Conservation (phyloP, 1,139 yeast species). For the Zygoascus sp. region DNA sequence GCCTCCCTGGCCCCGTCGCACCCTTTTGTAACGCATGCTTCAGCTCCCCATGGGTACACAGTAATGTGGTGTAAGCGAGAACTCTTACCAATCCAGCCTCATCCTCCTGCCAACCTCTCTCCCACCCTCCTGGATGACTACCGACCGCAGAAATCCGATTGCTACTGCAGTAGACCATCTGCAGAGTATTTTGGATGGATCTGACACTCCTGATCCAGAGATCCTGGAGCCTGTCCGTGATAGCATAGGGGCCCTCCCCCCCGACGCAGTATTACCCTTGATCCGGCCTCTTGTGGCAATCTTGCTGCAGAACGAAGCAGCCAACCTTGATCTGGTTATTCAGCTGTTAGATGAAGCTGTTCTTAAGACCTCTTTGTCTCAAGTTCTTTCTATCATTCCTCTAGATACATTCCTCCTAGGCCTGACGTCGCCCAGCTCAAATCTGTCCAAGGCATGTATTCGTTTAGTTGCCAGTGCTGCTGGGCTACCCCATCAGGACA, state of each 20-base stretch:
- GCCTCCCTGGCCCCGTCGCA: no score
- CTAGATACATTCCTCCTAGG: conserved; percentile 23
- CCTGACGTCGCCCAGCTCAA: conserved; percentile 20
- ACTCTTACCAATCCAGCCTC: no score
- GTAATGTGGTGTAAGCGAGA: no score
- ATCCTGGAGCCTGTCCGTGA: conserved; percentile 19
- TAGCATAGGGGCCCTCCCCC: conserved; percentile 15
- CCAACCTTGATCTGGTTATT: conserved; percentile 19
- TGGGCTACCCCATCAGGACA: conserved; percentile 21
- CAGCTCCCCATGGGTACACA: no score
- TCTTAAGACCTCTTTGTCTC: conserved; percentile 20
- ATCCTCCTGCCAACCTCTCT: background rate
- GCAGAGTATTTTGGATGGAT: conserved; percentile 8
- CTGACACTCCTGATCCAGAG: conserved; percentile 14
- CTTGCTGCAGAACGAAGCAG: conserved; percentile 17
- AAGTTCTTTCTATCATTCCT: conserved; percentile 21
- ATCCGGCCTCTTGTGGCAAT: conserved; percentile 21
- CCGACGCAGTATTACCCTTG: conserved; percentile 14
- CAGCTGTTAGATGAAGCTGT: conserved; percentile 23
- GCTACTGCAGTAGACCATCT: conserved; percentile 12
- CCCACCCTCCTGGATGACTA: background rate
- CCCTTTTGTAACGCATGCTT: no score
- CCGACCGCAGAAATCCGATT: background rate
- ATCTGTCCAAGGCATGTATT: conserved; percentile 23
- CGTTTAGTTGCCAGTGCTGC: conserved; percentile 21